Conservation (phyloP, 148 eudicot species). For the Polygonum maritimum region DNA sequence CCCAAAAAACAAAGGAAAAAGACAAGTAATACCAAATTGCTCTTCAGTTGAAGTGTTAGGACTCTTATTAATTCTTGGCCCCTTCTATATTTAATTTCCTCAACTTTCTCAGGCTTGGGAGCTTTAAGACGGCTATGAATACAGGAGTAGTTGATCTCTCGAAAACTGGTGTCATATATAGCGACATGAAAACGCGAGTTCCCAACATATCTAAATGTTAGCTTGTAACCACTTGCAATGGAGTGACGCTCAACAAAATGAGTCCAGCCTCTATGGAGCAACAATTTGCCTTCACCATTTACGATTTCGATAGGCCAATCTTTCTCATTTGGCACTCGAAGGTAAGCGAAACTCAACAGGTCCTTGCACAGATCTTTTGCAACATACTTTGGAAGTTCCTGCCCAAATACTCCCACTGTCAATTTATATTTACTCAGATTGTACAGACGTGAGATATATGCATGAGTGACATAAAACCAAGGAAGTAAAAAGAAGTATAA, state of each 20-base stretch:
- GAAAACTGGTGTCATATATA: neutral
- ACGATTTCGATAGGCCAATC: neutral
- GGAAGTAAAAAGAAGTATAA: too few relatives aligned
- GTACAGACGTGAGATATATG: too few relatives aligned
- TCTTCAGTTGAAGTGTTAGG: too few relatives aligned
- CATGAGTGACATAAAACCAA: too few relatives aligned
- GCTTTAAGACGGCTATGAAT: neutral
- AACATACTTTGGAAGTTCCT: too few relatives aligned
- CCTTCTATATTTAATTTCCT: too few relatives aligned
- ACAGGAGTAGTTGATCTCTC: neutral
- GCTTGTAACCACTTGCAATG: neutral
- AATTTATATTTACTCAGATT: too few relatives aligned
- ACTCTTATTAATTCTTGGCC: too few relatives aligned
- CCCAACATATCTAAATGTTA: neutral
- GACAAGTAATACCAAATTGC: too few relatives aligned
- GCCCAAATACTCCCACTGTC: too few relatives aligned
- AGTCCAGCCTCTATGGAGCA: neutral
- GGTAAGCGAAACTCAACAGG: neutral
- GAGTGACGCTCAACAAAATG: neutral
- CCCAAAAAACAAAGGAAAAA: too few relatives aligned
- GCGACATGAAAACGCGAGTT: neutral
- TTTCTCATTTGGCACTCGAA: neutral
- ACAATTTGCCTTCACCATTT: neutral
- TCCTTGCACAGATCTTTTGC: neutral
- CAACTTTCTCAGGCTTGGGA: neutral